Evolutionary conservation across 805 yeast species (phyloP), one percentile per base, ranked within the genome.

Genomic region (Wickerhamiella dianesei): DNA sequence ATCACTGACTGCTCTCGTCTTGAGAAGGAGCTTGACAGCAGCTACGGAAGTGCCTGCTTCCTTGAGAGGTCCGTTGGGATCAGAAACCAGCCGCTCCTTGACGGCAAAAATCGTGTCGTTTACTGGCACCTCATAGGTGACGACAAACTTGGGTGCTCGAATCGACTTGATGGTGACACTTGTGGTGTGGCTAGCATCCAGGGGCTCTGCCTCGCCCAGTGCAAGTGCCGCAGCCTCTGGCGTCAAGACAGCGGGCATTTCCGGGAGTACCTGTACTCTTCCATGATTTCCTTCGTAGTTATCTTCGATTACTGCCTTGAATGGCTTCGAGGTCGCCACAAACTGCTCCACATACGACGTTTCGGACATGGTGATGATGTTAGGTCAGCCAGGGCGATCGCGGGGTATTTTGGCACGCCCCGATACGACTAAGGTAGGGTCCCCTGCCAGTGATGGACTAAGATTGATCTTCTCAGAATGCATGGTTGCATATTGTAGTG

Each of bases 91-190:
- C 35, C 56, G 45, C 51, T 62, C 64, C 47, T 62, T 62, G 39
- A 62, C 41, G 9, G 57, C 50, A 40, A 50, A 56, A 4, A 61
- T 49, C 2, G 61, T 52, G 35, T 57, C 59, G 8, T 49, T 41
- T 6, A 45, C 44, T 12, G 55, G 48, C 2, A 55, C 53, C 21
- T 43, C 55, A 19, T 59, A 51, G 14, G 58, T 53, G 14, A 66
- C 52, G 36, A 65, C 60, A 61, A 83, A 81, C 58, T 79, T 82
- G 4, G 94, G 94, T 3, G 80, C 75, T 55, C 79, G 77, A 46
- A 85, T 73, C 25, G 88, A 80, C 61, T 80, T 80, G 59, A 84
- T 69, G 3, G 61, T 56, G 14, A 73, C 63, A 13, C 35, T 48
- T 18, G 42, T 39, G 19, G 48, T 9, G 20, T 21, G 42, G 20